A percentile compares a stretch with the other conserved stretches of the same genome.
phyloP scores from a whole-genome alignment of 371 early-diverging fungal genomes.

The Choanephora cucurbitarum region DNA sequence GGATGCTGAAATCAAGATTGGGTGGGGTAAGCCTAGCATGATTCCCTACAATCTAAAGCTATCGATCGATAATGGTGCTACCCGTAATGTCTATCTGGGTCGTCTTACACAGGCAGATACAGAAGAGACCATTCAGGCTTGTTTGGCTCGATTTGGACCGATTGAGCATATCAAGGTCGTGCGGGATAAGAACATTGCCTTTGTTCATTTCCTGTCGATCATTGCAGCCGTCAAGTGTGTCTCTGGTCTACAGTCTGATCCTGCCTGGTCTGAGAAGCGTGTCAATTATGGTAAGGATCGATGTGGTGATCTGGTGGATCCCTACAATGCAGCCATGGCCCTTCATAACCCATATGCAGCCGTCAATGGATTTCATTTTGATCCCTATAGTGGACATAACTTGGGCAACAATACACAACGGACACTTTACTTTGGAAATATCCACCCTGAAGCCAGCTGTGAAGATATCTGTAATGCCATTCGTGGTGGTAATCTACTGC shows the following conservation, averaged over 20 bases:
- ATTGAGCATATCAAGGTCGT: slow-evolving; percentile 73
- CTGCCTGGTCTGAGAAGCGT: slow-evolving; percentile 51
- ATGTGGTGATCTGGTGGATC: slow-evolving; percentile 47
- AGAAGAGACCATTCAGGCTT: slow-evolving; percentile 50
- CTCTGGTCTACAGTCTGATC: slow-evolving; percentile 41
- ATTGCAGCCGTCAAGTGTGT: slow-evolving; percentile 69
- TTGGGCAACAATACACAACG: slow-evolving; percentile 12
- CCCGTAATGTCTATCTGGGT: slow-evolving; percentile 77
- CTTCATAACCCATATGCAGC: slow-evolving; percentile 3
- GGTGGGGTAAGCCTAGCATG: slow-evolving; percentile 72
- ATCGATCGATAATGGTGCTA: slow-evolving; percentile 48
- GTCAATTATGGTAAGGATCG: slow-evolving; percentile 81
- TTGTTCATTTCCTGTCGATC: slow-evolving; percentile 74
- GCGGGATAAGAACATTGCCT: slow-evolving; percentile 69
- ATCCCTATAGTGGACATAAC: slow-evolving; percentile 7
- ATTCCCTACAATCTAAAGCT: slow-evolving; percentile 45
- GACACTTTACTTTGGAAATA: slow-evolving; percentile 77
- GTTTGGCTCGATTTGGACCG: slow-evolving; percentile 58
- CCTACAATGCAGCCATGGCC: neutral
- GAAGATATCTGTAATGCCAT: slow-evolving; percentile 86
- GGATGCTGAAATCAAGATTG: slow-evolving; percentile 60
- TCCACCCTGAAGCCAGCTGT: slow-evolving; percentile 68
- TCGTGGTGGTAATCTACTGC: slow-evolving; percentile 79
- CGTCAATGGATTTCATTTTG: slow-evolving; percentile 8
- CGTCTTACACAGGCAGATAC: slow-evolving; percentile 54